Evolutionary conservation across 208 protist genomes (phyloP).

Genomic region (Entamoeba invadens): DNA sequence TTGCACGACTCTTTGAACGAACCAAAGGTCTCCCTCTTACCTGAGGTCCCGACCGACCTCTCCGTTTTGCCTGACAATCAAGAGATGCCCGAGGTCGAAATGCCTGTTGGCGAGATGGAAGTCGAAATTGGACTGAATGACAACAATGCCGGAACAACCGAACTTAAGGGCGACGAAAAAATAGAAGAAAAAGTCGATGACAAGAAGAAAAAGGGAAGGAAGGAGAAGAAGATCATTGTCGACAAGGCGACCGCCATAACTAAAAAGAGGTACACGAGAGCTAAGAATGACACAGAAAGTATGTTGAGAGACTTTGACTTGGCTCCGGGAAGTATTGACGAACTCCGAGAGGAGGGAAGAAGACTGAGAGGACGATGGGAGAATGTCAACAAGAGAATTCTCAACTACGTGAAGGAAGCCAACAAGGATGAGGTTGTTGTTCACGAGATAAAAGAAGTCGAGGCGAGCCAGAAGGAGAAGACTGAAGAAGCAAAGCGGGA

Average conservation of each 20-base stretch:
- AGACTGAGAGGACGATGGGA: background rate
- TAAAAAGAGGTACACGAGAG: background rate
- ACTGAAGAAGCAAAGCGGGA: background rate
- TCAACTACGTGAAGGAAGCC: background rate
- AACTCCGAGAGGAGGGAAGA: background rate
- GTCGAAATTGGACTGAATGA: background rate
- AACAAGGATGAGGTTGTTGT: background rate
- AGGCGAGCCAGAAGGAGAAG: background rate
- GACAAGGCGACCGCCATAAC: background rate
- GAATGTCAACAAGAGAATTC: background rate
- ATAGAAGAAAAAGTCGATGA: no score
- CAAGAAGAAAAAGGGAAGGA: background rate
- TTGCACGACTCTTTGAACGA: background rate
- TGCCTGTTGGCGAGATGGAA: background rate
- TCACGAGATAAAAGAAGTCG: background rate
- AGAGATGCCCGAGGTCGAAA: background rate
- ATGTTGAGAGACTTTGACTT: background rate
- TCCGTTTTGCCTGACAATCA: background rate
- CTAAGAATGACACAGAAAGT: background rate
- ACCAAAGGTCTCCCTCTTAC: background rate
- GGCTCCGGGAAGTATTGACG: background rate
- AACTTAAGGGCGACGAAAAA: background rate
- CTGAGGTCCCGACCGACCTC: background rate
- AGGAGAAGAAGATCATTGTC: background rate
- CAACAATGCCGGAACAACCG: background rate